A percentile compares a stretch with the other conserved stretches of the same genome.
These are phyloP conservation scores for Metschnikowia similis DNA, from an alignment of 805 yeast species.

Conservation along the genomic window DNA sequence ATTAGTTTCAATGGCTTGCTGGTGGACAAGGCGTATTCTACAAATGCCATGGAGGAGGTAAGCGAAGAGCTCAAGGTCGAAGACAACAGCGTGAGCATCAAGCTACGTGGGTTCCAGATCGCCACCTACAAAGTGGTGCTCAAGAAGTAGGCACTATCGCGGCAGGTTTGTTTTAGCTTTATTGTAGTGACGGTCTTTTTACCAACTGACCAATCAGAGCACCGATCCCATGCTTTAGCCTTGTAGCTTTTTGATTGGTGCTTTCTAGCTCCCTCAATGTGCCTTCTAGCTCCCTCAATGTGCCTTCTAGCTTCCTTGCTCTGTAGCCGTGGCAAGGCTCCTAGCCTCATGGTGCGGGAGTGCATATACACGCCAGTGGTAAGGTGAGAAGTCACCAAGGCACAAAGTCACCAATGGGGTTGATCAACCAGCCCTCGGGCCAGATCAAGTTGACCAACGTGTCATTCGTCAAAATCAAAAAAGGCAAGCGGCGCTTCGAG, in stretches of 20 bases:
- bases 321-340: background rate
- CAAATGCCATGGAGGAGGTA: conserved; percentile 57
- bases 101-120: conserved; percentile 74
- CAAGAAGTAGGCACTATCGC: conserved; percentile 3
- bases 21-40: conserved; percentile 46
- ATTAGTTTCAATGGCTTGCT: conserved; percentile 43
- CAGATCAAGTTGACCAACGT: conserved; percentile 92
- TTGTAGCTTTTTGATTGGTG: too few relatives aligned
- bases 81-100: conserved; percentile 36
- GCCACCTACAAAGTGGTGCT: conserved; percentile 55
- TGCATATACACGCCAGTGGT: background rate
- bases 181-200: too few relatives aligned
- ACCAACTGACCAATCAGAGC: too few relatives aligned
- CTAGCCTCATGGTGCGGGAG: background rate
- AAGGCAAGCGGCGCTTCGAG: conserved; percentile 88
- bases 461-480: conserved; percentile 84
- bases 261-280: too few relatives aligned
- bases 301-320: too few relatives aligned
- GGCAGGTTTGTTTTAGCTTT: background rate
- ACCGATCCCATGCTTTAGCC: too few relatives aligned
- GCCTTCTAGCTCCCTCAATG: too few relatives aligned
- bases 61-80: conserved; percentile 35
- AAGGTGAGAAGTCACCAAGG: background rate
- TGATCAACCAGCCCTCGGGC: conserved; percentile 80
- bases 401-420: conserved; percentile 26